phyloP scores from a whole-genome alignment of 805 yeast genomes.

The Candida ovalis region DNA sequence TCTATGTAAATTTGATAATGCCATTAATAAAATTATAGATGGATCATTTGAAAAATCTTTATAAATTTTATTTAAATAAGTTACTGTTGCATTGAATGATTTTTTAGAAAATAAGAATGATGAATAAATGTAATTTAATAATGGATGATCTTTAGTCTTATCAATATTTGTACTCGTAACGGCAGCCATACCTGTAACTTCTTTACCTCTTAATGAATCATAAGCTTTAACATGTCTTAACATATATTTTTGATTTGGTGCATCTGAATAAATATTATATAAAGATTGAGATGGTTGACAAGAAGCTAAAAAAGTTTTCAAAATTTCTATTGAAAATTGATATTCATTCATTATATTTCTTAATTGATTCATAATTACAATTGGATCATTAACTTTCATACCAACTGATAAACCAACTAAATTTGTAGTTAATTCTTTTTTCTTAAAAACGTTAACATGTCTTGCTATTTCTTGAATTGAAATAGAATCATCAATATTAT shows the following conservation, averaged over 20 bases:
- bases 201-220: slow-evolving; percentile 59
- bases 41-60: slow-evolving; percentile 71
- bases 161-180: slow-evolving; percentile 52
- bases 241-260: slow-evolving; percentile 86
- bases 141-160: slow-evolving; percentile 53
- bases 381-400: slow-evolving; percentile 42
- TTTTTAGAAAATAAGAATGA: slow-evolving; percentile 76
- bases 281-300: slow-evolving; percentile 22
- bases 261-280: slow-evolving; percentile 50
- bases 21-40: slow-evolving; percentile 68
- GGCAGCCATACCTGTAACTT: slow-evolving; percentile 76
- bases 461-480: slow-evolving; percentile 71
- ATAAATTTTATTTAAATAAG: slow-evolving; percentile 71
- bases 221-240: slow-evolving; percentile 86
- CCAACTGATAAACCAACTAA: slow-evolving; percentile 65
- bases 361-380: slow-evolving; percentile 51
- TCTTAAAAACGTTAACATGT: slow-evolving; percentile 73
- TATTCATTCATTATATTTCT: slow-evolving; percentile 61
- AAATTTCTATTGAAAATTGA: slow-evolving; percentile 71
- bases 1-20: slow-evolving; percentile 79
- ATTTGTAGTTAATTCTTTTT: slow-evolving; percentile 54
- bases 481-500: slow-evolving; percentile 54
- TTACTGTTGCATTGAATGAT: slow-evolving; percentile 78
- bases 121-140: slow-evolving; percentile 65
- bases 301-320: slow-evolving; percentile 63